Evolutionary conservation across 2,329 filamentous ascomycete species (phyloP).

Genomic region (Nemania sp.): DNA sequence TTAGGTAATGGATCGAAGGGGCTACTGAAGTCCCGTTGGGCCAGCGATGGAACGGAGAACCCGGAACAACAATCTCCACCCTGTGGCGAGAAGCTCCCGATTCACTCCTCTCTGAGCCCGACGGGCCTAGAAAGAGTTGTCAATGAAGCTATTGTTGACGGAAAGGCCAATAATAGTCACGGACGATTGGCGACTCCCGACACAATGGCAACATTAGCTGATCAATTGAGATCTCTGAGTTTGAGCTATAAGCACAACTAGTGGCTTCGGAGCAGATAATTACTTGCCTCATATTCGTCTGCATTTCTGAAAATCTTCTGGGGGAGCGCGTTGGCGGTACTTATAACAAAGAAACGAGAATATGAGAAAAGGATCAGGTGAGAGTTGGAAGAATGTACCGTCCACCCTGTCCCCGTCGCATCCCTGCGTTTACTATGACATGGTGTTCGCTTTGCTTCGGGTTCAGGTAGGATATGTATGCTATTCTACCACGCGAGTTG

Average conservation of each 20-base stretch:
- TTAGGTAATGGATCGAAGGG: not conserved
- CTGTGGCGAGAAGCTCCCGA: conserved; percentile 6
- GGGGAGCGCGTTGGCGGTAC: too few relatives aligned
- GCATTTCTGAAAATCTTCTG: too few relatives aligned
- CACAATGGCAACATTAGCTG: conserved; percentile 2
- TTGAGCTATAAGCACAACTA: not conserved
- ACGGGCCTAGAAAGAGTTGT: not conserved
- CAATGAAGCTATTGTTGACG: not conserved
- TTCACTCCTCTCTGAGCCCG: not conserved
- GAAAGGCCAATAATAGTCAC: conserved; percentile 1
- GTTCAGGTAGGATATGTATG: conserved; percentile 15
- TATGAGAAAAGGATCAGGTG: not conserved
- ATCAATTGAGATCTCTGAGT: conserved; percentile 1
- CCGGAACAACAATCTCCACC: not conserved
- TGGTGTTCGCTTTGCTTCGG: not conserved
- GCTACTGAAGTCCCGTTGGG: conserved; percentile 8
- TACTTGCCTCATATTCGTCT: not conserved
- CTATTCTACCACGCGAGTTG: not conserved
- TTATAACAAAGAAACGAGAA: too few relatives aligned
- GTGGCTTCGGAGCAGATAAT: not conserved
- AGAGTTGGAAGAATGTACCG: not conserved
- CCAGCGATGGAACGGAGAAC: not conserved
- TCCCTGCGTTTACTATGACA: not conserved
- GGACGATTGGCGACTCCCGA: conserved; percentile 7
- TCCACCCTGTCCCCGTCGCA: not conserved